phyloP scores from a whole-genome alignment of 768 basidiomycete species.

The Leccinum longicurvipes region DNA sequence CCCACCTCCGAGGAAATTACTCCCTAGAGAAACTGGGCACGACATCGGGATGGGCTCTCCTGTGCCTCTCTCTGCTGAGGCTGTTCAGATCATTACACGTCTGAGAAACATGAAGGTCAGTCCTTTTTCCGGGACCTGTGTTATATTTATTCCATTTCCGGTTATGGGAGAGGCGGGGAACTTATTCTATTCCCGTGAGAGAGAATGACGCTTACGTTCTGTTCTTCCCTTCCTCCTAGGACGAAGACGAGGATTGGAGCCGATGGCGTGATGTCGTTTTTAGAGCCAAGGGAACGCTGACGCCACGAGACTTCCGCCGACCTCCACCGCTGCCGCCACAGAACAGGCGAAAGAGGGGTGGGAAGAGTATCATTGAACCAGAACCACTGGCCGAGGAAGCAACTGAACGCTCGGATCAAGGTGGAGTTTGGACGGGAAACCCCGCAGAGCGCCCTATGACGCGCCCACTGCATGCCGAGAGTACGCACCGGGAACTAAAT shows the following conservation, averaged over 20 bases:
- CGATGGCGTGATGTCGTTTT: conserved; percentile 86
- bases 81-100: conserved; percentile 72
- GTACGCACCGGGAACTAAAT: background rate
- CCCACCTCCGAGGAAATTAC: conserved; percentile 40
- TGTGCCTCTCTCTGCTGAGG: conserved; percentile 71
- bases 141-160: background rate
- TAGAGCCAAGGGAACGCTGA: conserved; percentile 62
- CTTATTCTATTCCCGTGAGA: background rate
- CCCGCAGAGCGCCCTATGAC: background rate
- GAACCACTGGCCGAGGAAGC: conserved; percentile 8
- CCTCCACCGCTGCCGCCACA: conserved; percentile 51
- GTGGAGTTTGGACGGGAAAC: background rate
- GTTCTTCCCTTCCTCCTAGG: conserved; percentile 39
- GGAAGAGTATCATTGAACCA: conserved; percentile 22
- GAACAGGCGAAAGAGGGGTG: conserved; percentile 59
- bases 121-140: background rate
- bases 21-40: conserved; percentile 82
- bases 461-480: background rate
- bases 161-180: background rate
- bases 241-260: conserved; percentile 86
- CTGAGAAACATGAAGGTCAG: conserved; percentile 80
- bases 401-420: background rate
- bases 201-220: conserved; percentile 2
- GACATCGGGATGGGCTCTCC: conserved; percentile 89
- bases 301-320: conserved; percentile 28